A percentile compares a stretch with the other conserved stretches of the same genome.
These are phyloP conservation scores for Gossypium australe DNA, from an alignment of 345 rosid genomes.

Conservation along the genomic window DNA sequence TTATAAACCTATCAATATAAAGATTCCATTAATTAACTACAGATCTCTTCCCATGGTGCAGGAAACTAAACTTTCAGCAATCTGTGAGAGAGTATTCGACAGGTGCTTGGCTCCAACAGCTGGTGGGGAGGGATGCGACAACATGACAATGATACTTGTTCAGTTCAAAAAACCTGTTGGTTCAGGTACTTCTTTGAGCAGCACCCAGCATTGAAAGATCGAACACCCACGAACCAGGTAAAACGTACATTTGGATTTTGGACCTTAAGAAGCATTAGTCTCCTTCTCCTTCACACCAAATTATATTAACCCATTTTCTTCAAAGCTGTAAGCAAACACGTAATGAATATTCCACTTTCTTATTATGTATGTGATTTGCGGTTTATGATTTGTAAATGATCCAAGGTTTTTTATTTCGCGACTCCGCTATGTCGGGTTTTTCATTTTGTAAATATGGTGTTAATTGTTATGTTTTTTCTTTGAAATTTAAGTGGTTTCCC, in stretches of 20 bases:
- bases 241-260: slow-evolving; percentile 3
- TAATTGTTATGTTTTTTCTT: background rate
- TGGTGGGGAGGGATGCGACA: slow-evolving; percentile 92
- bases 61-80: slow-evolving; percentile 74
- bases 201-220: background rate
- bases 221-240: background rate
- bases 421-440: background rate
- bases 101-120: slow-evolving; percentile 86
- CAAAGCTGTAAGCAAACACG: slow-evolving; percentile 7
- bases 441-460: background rate
- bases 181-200: slow-evolving; percentile 8
- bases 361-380: slow-evolving; percentile 2
- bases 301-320: background rate
- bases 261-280: slow-evolving; percentile 5
- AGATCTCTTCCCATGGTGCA: slow-evolving; percentile 20
- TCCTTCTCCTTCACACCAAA: background rate
- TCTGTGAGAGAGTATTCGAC: slow-evolving; percentile 80
- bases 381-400: slow-evolving; percentile 19
- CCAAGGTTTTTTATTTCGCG: background rate
- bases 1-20: background rate
- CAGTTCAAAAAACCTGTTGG: slow-evolving; percentile 55
- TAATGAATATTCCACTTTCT: background rate
- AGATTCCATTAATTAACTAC: background rate
- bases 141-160: slow-evolving; percentile 91
- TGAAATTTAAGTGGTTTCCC: background rate